Base-by-base conservation (phyloP, 306 rosid species). In the Vigna mungo region DNA sequence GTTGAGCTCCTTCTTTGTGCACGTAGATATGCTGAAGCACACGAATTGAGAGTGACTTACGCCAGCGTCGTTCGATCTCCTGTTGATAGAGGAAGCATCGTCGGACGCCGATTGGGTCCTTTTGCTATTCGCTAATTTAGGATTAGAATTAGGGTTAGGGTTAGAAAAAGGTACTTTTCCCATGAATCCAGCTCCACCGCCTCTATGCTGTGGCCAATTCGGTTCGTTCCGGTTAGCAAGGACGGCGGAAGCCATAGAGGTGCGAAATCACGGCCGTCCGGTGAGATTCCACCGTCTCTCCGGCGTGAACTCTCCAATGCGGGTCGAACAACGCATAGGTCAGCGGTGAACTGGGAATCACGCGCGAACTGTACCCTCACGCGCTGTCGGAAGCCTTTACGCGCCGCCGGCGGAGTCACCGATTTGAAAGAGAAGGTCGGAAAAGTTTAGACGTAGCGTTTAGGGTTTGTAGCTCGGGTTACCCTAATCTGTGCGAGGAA, bases 401-500 rank as follows among this genome's bases (percentile, higher is more conserved):
- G 72, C 70, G 53, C 84, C 32, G 20, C 7, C 51, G 61, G 20
- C 0, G 23, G 14, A 25, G 5, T 2, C 6, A 18, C 4, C 2
- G 54, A 7, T 27, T 34, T 65, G 23, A 37, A 41, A 71, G 72
- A 12, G 20, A 46, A 17, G 27, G 5, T 3, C 61, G 0, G 10
- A 17, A 43, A 34, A 68, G 1, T 36, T 5, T 7, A 47, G 52
- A 14, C 74, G 48, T 52, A 48, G 37, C 20, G 51, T 67, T 49
- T 69, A 82, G 93, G 96, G 89, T 84, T 81, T 59, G 93, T 80
- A 77, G 75, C 64, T 51, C 83, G 55, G 67, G 20, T 73, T 68
- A 81, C 98, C 97, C 93, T 89, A 82, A 84, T 88, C 90, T 88
- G 98, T 64, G 92, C 93, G 91, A 83, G 84, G 82, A 88, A 87